Base-by-base conservation (phyloP, 2,329 filamentous ascomycete genomes). In the Penicillium crustosum region DNA sequence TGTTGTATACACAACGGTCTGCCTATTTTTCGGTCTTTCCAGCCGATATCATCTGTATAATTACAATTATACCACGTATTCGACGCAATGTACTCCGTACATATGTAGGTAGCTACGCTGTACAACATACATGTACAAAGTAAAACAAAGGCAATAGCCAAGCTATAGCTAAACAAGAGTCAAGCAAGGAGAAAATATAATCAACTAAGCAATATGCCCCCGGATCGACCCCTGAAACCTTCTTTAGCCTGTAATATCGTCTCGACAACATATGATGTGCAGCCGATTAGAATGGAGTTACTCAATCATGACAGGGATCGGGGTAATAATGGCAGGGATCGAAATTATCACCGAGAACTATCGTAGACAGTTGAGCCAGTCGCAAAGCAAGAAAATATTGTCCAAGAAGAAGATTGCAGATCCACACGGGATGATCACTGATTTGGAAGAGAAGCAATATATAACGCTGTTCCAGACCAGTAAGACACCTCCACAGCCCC, bases 211-310 rank as follows among this genome's bases (percentile, higher is more conserved):
- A 38, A 25, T 33, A 27, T 13, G 19, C 19, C 39, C 39, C 41
- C 41, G 21, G 44, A 55, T 43, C 44, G 50, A 36, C 53, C 53
- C 53, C 53, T 55, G 45, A 50, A 50, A n/a, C 8, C 17, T n/a
- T 48, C 33, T 33, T 33, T 39, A 25, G 23, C 31, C 50, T 44
- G 21, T 19, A 35, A 33, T 25, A 35, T 23, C 12, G 31, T 13
- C 12, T 33, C 12, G 6, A 33, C 31, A 13, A 33, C 31, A 33
- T 33, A 55, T 55, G 44, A 50, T 48, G 36, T 55, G 53, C 44
- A 55, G 45, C 10, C 15, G 35, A 49, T 9, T 23, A 38, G 19
- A 38, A 21, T 33, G 33, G 33, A 27, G 31, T 35, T 17, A 31
- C 12, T 31, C 10, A 23, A 36, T 35, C 31, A 8, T 23, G 21